Percentiles rank a stretch among this genome's conserved stretches.
Conservation (phyloP, 2,329 filamentous ascomycete genomes). For the Dothideomycetes sp. region DNA sequence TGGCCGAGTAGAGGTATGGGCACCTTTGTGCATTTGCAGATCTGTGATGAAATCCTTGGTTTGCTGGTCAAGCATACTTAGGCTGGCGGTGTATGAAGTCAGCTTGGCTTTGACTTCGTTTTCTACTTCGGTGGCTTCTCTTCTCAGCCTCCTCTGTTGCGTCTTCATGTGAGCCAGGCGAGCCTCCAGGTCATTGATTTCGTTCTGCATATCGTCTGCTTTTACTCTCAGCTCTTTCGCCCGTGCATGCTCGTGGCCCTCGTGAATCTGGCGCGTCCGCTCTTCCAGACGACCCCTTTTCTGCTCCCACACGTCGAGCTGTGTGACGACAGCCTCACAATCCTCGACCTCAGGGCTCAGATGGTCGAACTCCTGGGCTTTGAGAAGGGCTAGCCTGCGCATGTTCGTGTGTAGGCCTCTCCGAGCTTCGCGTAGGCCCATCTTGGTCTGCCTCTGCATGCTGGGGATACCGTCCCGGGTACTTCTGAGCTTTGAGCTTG, state of each 20-base stretch:
- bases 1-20: neutral
- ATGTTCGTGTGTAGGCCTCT: slow-evolving; percentile 54
- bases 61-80: slow-evolving; percentile 55
- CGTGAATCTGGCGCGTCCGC: slow-evolving; percentile 46
- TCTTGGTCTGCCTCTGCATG: slow-evolving; percentile 38
- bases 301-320: slow-evolving; percentile 46
- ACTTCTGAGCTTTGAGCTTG: slow-evolving; percentile 20
- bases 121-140: slow-evolving; percentile 49
- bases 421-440: slow-evolving; percentile 52
- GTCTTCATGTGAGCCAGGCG: slow-evolving; percentile 50
- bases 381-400: slow-evolving; percentile 52
- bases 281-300: slow-evolving; percentile 45
- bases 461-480: slow-evolving; percentile 10
- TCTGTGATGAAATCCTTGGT: slow-evolving; percentile 45
- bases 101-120: slow-evolving; percentile 60
- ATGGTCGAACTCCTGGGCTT: slow-evolving; percentile 55
- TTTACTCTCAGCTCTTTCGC: slow-evolving; percentile 39
- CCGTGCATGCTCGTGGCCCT: slow-evolving; percentile 46
- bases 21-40: neutral
- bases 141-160: slow-evolving; percentile 47
- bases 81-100: slow-evolving; percentile 57
- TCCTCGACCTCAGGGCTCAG: slow-evolving; percentile 46
- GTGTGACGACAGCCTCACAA: slow-evolving; percentile 46
- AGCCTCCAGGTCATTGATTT: slow-evolving; percentile 57
- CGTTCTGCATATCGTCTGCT: slow-evolving; percentile 42